phyloP scores from a whole-genome alignment of 2,329 filamentous ascomycete genomes.

The Thyridium curvatum region DNA sequence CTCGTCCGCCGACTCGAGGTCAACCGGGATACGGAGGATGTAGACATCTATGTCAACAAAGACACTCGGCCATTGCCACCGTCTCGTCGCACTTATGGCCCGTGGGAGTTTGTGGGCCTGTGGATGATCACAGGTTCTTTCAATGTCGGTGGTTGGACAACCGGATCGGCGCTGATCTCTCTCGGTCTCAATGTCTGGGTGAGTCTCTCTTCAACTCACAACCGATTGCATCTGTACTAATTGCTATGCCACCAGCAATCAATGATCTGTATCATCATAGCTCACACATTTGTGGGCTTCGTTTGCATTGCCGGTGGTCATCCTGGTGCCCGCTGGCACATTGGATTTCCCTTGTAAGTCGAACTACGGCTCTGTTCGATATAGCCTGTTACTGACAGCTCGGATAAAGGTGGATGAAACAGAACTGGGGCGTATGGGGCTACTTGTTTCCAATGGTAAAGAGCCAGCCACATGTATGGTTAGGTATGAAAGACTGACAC shows the following conservation, averaged over 20 bases:
- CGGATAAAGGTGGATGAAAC: slow-evolving; percentile 16
- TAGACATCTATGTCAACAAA: slow-evolving; percentile 18
- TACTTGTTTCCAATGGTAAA: slow-evolving; percentile 17
- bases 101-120: slow-evolving; percentile 22
- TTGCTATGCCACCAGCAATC: no score
- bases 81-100: slow-evolving; percentile 20
- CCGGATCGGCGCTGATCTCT: slow-evolving; percentile 19
- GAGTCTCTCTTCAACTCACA: neutral
- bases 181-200: slow-evolving; percentile 17
- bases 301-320: slow-evolving; percentile 17
- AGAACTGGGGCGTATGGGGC: slow-evolving; percentile 18
- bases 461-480: no score
- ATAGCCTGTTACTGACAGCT: no score
- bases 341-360: slow-evolving; percentile 20
- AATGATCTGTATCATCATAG: slow-evolving; percentile 17
- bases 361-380: no score
- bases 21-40: slow-evolving; percentile 14
- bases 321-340: slow-evolving; percentile 19
- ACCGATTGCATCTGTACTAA: no score
- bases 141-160: slow-evolving; percentile 25
- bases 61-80: slow-evolving; percentile 21
- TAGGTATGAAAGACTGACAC: neutral
- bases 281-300: slow-evolving; percentile 14
- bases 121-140: slow-evolving; percentile 26
- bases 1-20: slow-evolving; percentile 14